These are phyloP conservation scores for Aspergillus asperescens DNA, from an alignment of 495 filamentous ascomycete genomes.

Conservation along the genomic window DNA sequence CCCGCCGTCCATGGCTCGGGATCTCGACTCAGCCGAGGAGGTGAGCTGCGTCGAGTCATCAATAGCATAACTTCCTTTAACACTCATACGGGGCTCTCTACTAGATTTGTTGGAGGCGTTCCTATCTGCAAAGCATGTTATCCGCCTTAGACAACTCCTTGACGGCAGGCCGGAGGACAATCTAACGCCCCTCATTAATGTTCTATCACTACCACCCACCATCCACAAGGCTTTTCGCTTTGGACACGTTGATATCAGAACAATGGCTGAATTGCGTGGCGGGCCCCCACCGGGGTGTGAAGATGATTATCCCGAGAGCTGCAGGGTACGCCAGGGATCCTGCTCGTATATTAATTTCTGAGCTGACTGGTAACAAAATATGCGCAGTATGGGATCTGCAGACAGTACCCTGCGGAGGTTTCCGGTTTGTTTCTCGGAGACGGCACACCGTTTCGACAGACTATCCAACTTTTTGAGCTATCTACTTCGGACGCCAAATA, in stretches of 20 bases:
- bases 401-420: background rate
- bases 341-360: background rate
- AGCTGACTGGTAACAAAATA: too few species aligned
- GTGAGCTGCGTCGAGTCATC: background rate
- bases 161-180: background rate
- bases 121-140: background rate
- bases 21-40: background rate
- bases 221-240: conserved; percentile 13
- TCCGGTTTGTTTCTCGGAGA: background rate
- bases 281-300: background rate
- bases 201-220: conserved; percentile 12
- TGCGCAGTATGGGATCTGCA: background rate
- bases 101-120: background rate
- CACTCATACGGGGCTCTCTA: background rate
- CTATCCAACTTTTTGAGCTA: background rate
- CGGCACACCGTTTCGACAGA: background rate
- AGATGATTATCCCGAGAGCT: background rate
- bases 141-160: background rate
- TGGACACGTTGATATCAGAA: conserved; percentile 9
- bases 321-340: background rate
- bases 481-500: background rate
- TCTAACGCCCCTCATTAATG: conserved; percentile 5
- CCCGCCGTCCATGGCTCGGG: conserved; percentile 9
- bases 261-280: background rate
- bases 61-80: background rate